Conservation (phyloP, 140 eudicot genomes). For the Bidens hawaiensis region DNA sequence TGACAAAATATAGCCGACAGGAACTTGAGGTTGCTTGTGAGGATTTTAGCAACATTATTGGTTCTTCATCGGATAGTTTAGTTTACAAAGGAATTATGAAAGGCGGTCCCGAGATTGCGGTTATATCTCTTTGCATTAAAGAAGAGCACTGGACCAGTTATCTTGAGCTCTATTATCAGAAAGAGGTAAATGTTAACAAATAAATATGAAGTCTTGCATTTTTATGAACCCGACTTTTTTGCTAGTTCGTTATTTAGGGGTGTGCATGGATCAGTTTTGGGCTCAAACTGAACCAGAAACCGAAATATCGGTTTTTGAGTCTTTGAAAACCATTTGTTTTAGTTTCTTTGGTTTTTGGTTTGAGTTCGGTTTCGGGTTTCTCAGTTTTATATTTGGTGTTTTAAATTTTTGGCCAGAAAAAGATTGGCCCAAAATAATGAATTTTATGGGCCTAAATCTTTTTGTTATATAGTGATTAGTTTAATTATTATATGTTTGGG, state of each 20-base stretch:
- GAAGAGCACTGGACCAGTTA: constrained; percentile 86
- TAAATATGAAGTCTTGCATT: neutral
- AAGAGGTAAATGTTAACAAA: constrained; percentile 63
- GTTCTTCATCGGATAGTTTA: constrained; percentile 78
- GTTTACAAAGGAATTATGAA: constrained; percentile 86
- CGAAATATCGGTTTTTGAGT: too few relatives aligned
- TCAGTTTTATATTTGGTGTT: too few relatives aligned
- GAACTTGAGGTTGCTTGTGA: constrained; percentile 97
- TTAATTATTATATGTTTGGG: too few relatives aligned
- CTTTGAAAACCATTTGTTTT: too few relatives aligned
- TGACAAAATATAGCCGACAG: constrained; percentile 57
- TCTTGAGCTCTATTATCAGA: constrained; percentile 88
- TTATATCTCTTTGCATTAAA: constrained; percentile 81
- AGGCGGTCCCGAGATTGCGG: constrained; percentile 88
- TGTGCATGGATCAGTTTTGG: too few relatives aligned
- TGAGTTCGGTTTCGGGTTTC: too few relatives aligned
- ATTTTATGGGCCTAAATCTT: neutral
- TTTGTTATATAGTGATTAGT: too few relatives aligned
- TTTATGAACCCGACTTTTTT: neutral
- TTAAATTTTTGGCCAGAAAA: too few relatives aligned
- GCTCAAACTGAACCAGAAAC: too few relatives aligned
- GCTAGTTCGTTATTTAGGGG: too few relatives aligned
- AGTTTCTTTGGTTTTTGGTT: too few relatives aligned
- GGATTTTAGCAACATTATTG: constrained; percentile 96
- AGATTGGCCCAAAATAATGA: too few relatives aligned